phyloP scores from a whole-genome alignment of 1,284 basidiomycete genomes.

The Tranzscheliella williamsii region DNA sequence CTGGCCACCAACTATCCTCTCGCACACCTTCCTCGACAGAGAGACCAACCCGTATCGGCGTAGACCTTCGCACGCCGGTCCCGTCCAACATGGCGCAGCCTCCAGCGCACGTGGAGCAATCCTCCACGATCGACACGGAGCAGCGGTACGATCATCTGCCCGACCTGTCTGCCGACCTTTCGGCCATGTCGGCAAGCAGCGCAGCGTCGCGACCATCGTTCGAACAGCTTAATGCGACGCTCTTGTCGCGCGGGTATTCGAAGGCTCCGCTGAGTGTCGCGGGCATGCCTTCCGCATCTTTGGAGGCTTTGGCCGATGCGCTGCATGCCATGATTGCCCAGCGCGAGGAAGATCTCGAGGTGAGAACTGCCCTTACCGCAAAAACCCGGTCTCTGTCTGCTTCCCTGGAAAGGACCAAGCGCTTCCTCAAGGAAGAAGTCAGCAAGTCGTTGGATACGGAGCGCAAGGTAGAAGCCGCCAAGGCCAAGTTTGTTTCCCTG shows the following conservation, averaged over 20 bases:
- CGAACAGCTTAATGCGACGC: conserved; percentile 42
- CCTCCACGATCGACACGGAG: no score
- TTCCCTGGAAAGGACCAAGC: conserved; percentile 30
- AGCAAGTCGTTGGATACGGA: conserved; percentile 33
- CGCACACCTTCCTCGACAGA: no score
- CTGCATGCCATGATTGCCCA: conserved; percentile 45
- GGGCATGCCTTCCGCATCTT: conserved; percentile 12
- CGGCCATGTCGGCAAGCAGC: not conserved
- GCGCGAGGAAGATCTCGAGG: conserved; percentile 43
- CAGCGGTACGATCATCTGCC: conserved; percentile 21
- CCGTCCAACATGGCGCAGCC: no score
- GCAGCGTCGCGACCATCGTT: conserved; percentile 25
- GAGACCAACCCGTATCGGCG: no score
- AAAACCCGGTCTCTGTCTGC: conserved; percentile 30
- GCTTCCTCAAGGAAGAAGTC: conserved; percentile 31
- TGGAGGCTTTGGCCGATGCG: conserved; percentile 28
- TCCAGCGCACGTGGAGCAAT: no score
- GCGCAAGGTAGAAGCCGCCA: conserved; percentile 35
- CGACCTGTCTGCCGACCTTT: conserved; percentile 23
- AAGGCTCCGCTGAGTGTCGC: conserved; percentile 23
- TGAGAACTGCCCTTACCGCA: conserved; percentile 41
- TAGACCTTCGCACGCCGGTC: no score
- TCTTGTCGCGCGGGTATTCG: conserved; percentile 43
- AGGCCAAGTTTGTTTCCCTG: conserved; percentile 20
- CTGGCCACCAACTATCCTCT: no score